Conservation (phyloP, 108 stramenopile genomes). For the Cylindrotheca fusiformis region DNA sequence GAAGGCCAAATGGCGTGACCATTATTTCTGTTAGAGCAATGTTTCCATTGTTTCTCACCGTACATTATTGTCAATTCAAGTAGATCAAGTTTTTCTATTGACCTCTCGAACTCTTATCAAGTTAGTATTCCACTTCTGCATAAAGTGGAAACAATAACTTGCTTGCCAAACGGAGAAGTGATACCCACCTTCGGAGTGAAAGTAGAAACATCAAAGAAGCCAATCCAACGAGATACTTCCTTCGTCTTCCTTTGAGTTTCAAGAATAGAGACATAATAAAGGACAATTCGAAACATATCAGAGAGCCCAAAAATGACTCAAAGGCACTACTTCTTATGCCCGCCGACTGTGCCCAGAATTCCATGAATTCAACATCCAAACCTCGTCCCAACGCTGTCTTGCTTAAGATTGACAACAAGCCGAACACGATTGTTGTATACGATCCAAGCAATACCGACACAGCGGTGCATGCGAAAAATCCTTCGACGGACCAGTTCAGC, state of each 20-base stretch:
- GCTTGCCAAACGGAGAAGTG: constrained; percentile 4
- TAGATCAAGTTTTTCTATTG: too few species aligned
- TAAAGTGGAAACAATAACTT: constrained; percentile 5
- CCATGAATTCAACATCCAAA: constrained; percentile 1
- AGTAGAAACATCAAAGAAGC: neutral
- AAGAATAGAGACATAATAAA: constrained; percentile 18
- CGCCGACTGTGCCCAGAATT: constrained; percentile 7
- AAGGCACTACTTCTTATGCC: constrained; percentile 11
- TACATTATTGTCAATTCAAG: too few species aligned
- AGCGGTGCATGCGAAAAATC: neutral
- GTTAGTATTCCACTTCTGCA: constrained; percentile 1
- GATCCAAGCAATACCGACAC: constrained; percentile 9
- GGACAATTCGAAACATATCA: constrained; percentile 12
- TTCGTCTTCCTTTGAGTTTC: constrained; percentile 2
- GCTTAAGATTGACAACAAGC: constrained; percentile 1
- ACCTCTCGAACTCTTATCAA: too few species aligned
- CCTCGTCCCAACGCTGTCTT: constrained; percentile 20
- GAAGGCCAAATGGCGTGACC: constrained; percentile 30
- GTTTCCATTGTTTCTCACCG: too few species aligned
- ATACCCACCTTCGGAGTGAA: constrained; percentile 6
- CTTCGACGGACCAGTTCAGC: constrained; percentile 2
- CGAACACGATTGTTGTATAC: constrained; percentile 15
- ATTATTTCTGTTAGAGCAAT: too few species aligned
- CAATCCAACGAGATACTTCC: neutral
- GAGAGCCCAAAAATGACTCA: neutral